phyloP scores from a whole-genome alignment of 176 grass and related monocot species.

The Eleusine coracana region DNA sequence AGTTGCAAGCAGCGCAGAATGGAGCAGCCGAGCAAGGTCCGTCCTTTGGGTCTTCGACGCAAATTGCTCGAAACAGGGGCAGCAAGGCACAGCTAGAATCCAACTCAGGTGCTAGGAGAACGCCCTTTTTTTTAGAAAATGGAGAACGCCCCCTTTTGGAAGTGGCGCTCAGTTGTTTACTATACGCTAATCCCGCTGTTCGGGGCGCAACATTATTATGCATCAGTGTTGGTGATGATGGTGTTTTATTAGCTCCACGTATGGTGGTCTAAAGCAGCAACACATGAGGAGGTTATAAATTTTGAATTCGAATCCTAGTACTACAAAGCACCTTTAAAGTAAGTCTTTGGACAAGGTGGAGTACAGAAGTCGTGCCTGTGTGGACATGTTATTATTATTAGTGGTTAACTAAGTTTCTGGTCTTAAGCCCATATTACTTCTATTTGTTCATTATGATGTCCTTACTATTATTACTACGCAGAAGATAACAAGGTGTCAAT shows the following conservation, averaged over 20 bases:
- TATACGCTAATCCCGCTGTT: background rate
- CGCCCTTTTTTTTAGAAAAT: background rate
- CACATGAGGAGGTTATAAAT: background rate
- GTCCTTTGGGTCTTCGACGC: background rate
- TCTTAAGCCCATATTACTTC: background rate
- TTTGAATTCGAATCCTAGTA: background rate
- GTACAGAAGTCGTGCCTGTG: background rate
- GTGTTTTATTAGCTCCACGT: constrained; percentile 3
- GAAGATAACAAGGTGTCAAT: background rate
- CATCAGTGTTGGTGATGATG: constrained; percentile 9
- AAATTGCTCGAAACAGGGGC: constrained; percentile 26
- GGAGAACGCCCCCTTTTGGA: background rate
- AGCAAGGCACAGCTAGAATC: constrained; percentile 33
- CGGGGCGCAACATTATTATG: background rate
- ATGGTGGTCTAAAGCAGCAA: constrained; percentile 11
- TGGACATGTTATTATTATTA: background rate
- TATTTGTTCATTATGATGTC: background rate
- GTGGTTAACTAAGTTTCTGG: background rate
- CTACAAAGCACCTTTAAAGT: background rate
- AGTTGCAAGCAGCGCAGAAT: constrained; percentile 4
- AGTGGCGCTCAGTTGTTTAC: constrained; percentile 2
- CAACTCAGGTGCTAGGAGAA: constrained; percentile 41
- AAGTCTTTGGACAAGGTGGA: background rate
- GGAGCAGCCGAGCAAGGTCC: background rate
- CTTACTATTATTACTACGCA: background rate